Conservation (phyloP, 1,284 basidiomycete genomes). For the Sparassis latifolia region DNA sequence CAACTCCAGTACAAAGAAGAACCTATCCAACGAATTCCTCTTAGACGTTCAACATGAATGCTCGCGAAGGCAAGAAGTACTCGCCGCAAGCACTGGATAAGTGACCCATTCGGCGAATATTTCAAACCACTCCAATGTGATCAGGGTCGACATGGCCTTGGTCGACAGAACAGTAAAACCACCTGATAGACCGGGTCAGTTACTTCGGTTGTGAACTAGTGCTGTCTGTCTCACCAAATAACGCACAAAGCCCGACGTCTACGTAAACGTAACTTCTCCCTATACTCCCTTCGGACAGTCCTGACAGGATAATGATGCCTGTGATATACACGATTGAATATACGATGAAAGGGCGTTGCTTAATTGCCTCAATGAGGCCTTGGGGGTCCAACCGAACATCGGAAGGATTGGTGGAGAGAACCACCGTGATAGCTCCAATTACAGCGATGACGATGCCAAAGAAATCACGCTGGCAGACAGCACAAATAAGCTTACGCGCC, state of each 20-base stretch:
- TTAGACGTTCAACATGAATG: not conserved
- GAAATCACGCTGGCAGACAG: conserved; percentile 60
- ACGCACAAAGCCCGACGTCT: conserved; percentile 84
- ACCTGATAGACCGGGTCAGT: conserved; percentile 40
- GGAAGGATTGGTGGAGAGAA: conserved; percentile 70
- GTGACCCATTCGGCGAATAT: conserved; percentile 76
- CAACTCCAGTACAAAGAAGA: conserved; percentile 73
- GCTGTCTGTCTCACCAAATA: conserved; percentile 56
- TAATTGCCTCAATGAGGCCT: conserved; percentile 66
- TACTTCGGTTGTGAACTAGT: not conserved
- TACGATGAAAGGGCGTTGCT: conserved; percentile 64
- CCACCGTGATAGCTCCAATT: conserved; percentile 87
- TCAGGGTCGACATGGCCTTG: conserved; percentile 84
- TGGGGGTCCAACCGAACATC: conserved; percentile 66
- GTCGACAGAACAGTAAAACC: conserved; percentile 94
- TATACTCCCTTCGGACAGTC: conserved; percentile 49
- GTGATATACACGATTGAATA: conserved; percentile 64
- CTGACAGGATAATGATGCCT: conserved; percentile 51
- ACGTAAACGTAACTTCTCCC: conserved; percentile 74
- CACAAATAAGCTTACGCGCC: conserved; percentile 5
- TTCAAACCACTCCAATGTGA: conserved; percentile 70
- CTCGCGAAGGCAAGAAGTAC: conserved; percentile 6
- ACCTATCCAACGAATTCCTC: conserved; percentile 38
- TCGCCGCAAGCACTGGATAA: conserved; percentile 65
- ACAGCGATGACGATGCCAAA: conserved; percentile 81